phyloP scores from a whole-genome alignment of 805 yeast genomes.

The Wickerhamiella qilinensis region DNA sequence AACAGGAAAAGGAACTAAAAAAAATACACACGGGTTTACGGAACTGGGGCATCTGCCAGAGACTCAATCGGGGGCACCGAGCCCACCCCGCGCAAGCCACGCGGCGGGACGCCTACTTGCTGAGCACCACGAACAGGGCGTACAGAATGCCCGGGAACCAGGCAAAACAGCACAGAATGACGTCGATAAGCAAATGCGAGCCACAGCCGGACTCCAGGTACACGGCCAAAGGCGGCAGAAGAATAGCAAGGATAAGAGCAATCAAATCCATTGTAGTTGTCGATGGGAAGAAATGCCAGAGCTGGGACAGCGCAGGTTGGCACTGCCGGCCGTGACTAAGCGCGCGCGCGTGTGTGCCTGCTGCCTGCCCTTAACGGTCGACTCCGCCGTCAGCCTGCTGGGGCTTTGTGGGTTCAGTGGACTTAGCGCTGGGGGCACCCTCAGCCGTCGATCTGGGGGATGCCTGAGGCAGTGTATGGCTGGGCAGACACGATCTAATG shows the following conservation, averaged over 20 bases:
- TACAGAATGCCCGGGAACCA: conserved; percentile 46
- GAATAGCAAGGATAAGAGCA: conserved; percentile 24
- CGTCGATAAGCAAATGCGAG: conserved; percentile 34
- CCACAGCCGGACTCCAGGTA: conserved; percentile 44
- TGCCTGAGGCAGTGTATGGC: too few species aligned
- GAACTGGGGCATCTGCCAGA: background rate
- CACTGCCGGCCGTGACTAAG: background rate
- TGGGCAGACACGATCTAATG: too few species aligned
- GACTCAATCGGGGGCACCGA: too few species aligned
- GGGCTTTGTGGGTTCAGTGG: too few species aligned
- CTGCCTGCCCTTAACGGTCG: too few species aligned
- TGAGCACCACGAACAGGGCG: conserved; percentile 20
- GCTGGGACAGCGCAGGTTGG: background rate
- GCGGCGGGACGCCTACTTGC: too few species aligned
- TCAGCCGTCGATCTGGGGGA: too few species aligned
- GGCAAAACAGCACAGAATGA: conserved; percentile 53
- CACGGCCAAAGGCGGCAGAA: conserved; percentile 49
- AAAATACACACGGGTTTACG: background rate
- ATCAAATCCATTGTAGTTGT: conserved; percentile 13
- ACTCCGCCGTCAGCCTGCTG: too few species aligned
- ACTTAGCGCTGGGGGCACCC: too few species aligned
- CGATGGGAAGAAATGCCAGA: conserved; percentile 1
- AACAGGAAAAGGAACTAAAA: background rate
- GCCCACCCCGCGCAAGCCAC: too few species aligned
- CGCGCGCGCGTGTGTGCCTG: too few species aligned